Base-by-base conservation (phyloP, 352 stramenopile species). In the Phytophthora meadii region DNA sequence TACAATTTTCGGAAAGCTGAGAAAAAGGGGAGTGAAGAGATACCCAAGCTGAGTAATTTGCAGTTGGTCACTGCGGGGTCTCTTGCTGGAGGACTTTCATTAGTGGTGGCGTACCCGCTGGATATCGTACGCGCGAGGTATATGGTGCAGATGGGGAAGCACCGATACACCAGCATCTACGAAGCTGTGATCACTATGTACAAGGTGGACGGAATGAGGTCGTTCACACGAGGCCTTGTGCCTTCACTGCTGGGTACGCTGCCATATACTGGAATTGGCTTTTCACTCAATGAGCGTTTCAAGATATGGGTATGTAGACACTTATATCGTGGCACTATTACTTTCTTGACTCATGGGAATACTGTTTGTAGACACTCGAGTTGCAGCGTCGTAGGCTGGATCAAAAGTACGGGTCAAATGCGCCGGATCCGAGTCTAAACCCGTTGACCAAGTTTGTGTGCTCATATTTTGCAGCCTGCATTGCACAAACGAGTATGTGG, bases 251-350 rank as follows among this genome's bases (percentile, higher is more conserved):
- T 95, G 17, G 88, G 88, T 4, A 94, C 87, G n/a, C 59, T 95
- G 49, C 88, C 87, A 15, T 95, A 95, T 69, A 94, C 86, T 14
- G 88, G 88, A 12, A 95, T 95, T 53, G 88, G 86, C 1, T 95
- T 95, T 60, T 86, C 79, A 3, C 68, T 95, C 8, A 95, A 95
- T 59, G 88, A 95, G 36, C 71, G 77, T 28, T 94, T 95, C 61
- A 95, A 95, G 57, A 72, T 79, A n/a, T 84, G 69, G 77, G 77
- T 89, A 70, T 30, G 74, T 76, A n/a, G 6, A 42, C 14, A 5
- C n/a, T 42, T n/a, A 8, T 42, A 10, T 42, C 22, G 6, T 22
- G 15, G 7, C 22, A 42, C 22, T 22, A 22, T 19, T 15, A n/a
- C 2, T 4, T 14, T 36, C 9, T 36, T 36, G 14, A 19, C 37